Percentiles rank a stretch among this genome's conserved stretches.
These are phyloP conservation scores for Davidsoniella eucalypti DNA, from an alignment of 2,329 filamentous ascomycete genomes.

Conservation along the genomic window DNA sequence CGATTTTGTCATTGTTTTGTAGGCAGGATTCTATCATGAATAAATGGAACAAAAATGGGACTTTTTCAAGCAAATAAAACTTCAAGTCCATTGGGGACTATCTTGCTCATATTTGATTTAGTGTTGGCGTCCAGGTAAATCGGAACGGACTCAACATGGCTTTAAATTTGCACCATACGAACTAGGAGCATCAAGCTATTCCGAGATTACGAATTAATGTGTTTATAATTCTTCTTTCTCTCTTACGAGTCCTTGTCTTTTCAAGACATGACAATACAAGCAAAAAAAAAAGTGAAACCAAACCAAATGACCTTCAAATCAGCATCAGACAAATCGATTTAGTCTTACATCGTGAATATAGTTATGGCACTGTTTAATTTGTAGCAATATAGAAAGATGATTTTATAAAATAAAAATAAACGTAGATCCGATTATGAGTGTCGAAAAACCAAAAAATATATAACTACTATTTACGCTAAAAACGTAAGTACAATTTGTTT, in stretches of 20 bases:
- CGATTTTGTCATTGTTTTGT: conserved; percentile 11
- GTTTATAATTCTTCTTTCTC: conserved; percentile 1
- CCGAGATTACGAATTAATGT: conserved; percentile 17
- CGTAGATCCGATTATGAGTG: too few relatives aligned
- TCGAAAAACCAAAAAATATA: too few relatives aligned
- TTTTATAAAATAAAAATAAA: too few relatives aligned
- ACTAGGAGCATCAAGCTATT: background rate
- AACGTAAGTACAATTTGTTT: too few relatives aligned
- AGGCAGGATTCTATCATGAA: conserved; percentile 12
- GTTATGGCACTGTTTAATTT: too few relatives aligned
- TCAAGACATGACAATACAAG: conserved; percentile 1
- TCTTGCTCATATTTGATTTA: conserved; percentile 14
- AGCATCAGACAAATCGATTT: background rate
- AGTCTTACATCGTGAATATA: too few relatives aligned
- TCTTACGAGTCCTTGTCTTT: conserved; percentile 6
- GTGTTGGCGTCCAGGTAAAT: conserved; percentile 11
- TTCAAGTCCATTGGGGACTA: conserved; percentile 12
- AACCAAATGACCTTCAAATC: background rate
- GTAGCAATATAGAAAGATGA: too few relatives aligned
- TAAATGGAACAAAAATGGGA: conserved; percentile 13
- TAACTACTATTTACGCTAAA: too few relatives aligned
- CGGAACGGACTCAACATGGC: conserved; percentile 5
- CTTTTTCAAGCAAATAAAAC: conserved; percentile 12
- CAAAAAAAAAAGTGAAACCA: conserved; percentile 10
- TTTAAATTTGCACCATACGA: conserved; percentile 1